Evolutionary conservation across 2,329 filamentous ascomycete species (phyloP), one percentile per base, ranked within the genome.

Genomic region (Talaromyces sp.): DNA sequence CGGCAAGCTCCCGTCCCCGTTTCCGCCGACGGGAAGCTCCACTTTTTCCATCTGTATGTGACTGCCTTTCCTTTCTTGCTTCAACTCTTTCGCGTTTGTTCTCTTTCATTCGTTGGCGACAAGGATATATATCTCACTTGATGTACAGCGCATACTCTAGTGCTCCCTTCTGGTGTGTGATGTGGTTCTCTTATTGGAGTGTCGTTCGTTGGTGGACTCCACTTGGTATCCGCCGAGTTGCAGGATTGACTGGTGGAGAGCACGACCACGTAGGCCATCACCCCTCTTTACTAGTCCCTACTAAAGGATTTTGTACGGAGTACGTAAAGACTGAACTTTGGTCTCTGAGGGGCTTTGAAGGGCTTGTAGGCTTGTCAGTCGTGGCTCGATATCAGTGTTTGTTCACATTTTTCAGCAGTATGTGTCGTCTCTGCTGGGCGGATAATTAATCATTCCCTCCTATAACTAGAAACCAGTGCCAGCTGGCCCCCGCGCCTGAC

Each of bases 71-170:
- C 35, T 24, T 6, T 31, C 45, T 8, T 35, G 35, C 27, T 31
- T 31, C 7, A 5, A 5, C 27, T 31, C 27, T 13, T 31, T 35
- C 50, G 31, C 52, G 31, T 56, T 10, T 10, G 11, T 22, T 37
- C n/a, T 39, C 10, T 22, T 24, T 54, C 31, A 54, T 56, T 56
- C 33, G 52, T 24, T 22, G 33, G 33, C 19, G 8, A 3, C 13
- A 37, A n/a, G 37, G 6, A 35, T 9, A 54, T n/a, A 37, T 19
- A 35, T 19, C 14, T 56, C 52, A n/a, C 52, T 33, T 59, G 63
- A 64, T 64, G 63, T 64, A 64, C 63, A 64, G 56, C 63, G 63
- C 63, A 64, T 64, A 50, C 39, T 24, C 37, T 64, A 64, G 62
- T 16, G 31, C 3, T 11, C n/a, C 9, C 31, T 19, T 14, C 19